Evolutionary conservation across 805 yeast species (phyloP).

Genomic region (Pichia nakasei): DNA sequence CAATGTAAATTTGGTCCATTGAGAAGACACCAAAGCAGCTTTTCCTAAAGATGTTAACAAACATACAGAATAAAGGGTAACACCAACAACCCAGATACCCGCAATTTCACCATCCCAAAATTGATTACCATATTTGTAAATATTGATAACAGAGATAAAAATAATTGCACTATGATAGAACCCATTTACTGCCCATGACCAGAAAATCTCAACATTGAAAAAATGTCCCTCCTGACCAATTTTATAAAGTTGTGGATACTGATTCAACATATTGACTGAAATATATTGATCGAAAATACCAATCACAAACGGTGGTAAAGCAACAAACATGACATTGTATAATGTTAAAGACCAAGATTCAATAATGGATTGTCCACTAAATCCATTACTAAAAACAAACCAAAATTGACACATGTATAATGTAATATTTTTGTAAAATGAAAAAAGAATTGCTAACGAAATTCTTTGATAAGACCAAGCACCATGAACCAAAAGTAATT

Average conservation of each 20-base stretch:
- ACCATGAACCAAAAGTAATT: conserved; percentile 86
- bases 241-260: conserved; percentile 88
- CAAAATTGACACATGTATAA: conserved; percentile 97
- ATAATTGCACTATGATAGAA: conserved; percentile 87
- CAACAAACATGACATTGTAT: conserved; percentile 91
- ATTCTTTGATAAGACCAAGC: conserved; percentile 96
- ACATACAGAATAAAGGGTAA: conserved; percentile 80
- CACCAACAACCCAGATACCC: conserved; percentile 95
- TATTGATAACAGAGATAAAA: conserved; percentile 60
- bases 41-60: conserved; percentile 86
- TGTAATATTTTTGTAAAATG: conserved; percentile 92
- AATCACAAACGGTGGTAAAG: conserved; percentile 88
- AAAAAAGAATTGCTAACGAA: conserved; percentile 84
- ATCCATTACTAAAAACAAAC: conserved; percentile 89
- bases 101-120: conserved; percentile 60
- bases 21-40: conserved; percentile 83
- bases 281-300: conserved; percentile 97
- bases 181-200: conserved; percentile 97
- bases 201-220: conserved; percentile 83
- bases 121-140: conserved; percentile 60
- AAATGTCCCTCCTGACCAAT: conserved; percentile 84
- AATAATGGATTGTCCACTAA: conserved; percentile 89
- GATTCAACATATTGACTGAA: conserved; percentile 76
- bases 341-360: conserved; percentile 98
- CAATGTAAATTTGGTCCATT: conserved; percentile 92